These are phyloP conservation scores for Tetraselmis striata DNA, from an alignment of 139 green algal genomes.

Conservation along the genomic window DNA sequence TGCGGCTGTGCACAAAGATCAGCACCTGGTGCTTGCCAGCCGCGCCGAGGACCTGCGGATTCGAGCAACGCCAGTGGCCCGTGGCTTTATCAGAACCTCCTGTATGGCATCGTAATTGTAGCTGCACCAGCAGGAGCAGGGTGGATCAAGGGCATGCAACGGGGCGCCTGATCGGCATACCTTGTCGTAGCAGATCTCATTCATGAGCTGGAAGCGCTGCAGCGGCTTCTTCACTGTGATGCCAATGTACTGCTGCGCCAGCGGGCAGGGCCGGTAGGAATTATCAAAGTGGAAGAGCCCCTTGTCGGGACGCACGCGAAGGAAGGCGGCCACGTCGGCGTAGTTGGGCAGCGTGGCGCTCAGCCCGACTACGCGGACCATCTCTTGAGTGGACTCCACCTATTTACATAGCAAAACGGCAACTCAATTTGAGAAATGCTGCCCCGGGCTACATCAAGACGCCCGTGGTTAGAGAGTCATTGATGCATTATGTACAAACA, in stretches of 20 bases:
- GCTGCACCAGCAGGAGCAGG: background rate
- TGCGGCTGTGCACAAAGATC: constrained; percentile 96
- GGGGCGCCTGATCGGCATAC: constrained; percentile 20
- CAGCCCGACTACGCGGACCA: constrained; percentile 90
- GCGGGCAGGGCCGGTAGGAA: constrained; percentile 74
- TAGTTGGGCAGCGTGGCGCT: constrained; percentile 97
- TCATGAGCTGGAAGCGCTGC: constrained; percentile 97
- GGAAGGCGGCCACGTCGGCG: constrained; percentile 90
- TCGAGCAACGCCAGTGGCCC: no score
- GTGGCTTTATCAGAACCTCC: no score
- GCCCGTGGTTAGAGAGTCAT: background rate
- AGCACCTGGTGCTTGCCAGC: constrained; percentile 93
- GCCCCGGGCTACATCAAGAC: background rate
- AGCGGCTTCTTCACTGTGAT: constrained; percentile 96
- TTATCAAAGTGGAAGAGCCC: constrained; percentile 98
- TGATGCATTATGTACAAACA: no score
- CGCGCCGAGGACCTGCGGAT: constrained; percentile 66
- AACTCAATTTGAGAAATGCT: background rate
- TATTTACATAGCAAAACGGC: constrained; percentile 1
- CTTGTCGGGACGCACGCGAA: constrained; percentile 81
- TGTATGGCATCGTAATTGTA: no score
- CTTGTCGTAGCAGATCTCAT: constrained; percentile 98
- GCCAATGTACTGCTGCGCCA: constrained; percentile 95
- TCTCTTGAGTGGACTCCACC: constrained; percentile 87
- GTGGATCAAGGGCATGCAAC: background rate